Evolutionary conservation across 2,329 filamentous ascomycete species (phyloP).

Genomic region (Basipetospora chlamydospora): DNA sequence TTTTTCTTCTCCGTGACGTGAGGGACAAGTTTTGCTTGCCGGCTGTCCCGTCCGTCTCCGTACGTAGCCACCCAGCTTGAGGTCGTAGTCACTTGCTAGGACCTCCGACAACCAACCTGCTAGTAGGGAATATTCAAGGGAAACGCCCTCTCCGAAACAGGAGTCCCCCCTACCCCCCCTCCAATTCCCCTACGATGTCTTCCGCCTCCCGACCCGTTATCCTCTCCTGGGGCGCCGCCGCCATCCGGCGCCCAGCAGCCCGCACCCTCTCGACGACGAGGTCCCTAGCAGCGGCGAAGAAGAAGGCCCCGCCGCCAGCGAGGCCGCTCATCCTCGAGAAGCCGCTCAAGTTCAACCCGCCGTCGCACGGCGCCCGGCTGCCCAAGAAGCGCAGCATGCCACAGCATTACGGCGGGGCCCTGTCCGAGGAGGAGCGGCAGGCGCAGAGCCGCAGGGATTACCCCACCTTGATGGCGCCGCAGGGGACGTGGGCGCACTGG

Average conservation of each 20-base stretch:
- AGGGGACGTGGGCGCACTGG: slow-evolving; percentile 70
- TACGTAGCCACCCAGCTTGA: no score
- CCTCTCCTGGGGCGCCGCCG: not conserved
- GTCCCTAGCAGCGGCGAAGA: not conserved
- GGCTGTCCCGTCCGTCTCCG: no score
- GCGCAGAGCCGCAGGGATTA: slow-evolving; percentile 60
- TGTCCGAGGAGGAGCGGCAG: slow-evolving; percentile 49
- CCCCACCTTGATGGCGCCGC: slow-evolving; percentile 76
- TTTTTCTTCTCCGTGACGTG: no score
- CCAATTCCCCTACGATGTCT: not conserved
- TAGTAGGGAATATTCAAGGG: no score
- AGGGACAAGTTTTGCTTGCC: no score
- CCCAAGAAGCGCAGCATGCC: slow-evolving; percentile 38
- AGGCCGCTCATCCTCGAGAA: slow-evolving; percentile 67
- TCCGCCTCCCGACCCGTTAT: not conserved
- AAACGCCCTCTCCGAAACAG: no score
- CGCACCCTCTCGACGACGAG: slow-evolving; percentile 2
- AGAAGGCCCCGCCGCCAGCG: slow-evolving; percentile 12
- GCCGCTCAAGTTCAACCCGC: slow-evolving; percentile 79
- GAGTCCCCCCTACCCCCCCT: not conserved
- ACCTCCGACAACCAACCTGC: no score
- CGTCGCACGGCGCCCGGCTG: slow-evolving; percentile 68
- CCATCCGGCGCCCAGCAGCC: not conserved
- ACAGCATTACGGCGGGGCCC: slow-evolving; percentile 59
- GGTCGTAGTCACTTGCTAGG: no score